phyloP scores from a whole-genome alignment of 805 yeast genomes.

The Barnettozyma vustinii region DNA sequence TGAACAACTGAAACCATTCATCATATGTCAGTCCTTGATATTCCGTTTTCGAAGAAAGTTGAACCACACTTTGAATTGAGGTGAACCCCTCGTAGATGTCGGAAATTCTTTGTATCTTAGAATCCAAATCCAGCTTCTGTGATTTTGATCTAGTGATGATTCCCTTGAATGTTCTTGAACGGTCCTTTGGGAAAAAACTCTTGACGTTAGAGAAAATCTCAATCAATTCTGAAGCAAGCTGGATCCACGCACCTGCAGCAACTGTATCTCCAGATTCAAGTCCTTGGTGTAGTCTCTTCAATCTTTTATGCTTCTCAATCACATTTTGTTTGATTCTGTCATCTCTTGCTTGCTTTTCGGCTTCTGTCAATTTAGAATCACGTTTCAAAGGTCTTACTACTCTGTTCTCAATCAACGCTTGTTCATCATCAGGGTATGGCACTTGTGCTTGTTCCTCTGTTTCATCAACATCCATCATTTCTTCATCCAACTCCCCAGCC shows the following conservation, averaged over 20 bases:
- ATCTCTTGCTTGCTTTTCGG: slow-evolving; percentile 52
- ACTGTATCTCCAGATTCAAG: slow-evolving; percentile 46
- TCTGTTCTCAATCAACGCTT: slow-evolving; percentile 23
- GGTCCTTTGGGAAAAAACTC: slow-evolving; percentile 73
- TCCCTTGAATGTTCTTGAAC: slow-evolving; percentile 64
- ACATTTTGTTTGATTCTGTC: slow-evolving; percentile 53
- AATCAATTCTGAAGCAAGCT: slow-evolving; percentile 73
- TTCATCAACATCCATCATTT: neutral
- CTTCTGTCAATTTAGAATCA: slow-evolving; percentile 29
- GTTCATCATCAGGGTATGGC: slow-evolving; percentile 1
- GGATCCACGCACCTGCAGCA: slow-evolving; percentile 78
- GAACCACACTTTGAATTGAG: slow-evolving; percentile 37
- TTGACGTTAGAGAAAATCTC: slow-evolving; percentile 76
- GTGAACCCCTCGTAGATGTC: slow-evolving; percentile 54
- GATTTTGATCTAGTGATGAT: slow-evolving; percentile 57
- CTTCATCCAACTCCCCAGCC: slow-evolving; percentile 18
- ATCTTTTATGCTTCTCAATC: slow-evolving; percentile 46
- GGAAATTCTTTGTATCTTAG: slow-evolving; percentile 62
- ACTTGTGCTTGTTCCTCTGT: neutral
- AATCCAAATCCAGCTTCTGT: slow-evolving; percentile 61
- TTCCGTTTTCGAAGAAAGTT: slow-evolving; percentile 45
- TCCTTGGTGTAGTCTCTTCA: slow-evolving; percentile 46
- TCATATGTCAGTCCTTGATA: slow-evolving; percentile 75
- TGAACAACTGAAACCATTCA: slow-evolving; percentile 80
- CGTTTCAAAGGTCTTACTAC: slow-evolving; percentile 24